phyloP scores from a whole-genome alignment of 2,329 filamentous ascomycete genomes.

The Plectosphaerella plurivora region DNA sequence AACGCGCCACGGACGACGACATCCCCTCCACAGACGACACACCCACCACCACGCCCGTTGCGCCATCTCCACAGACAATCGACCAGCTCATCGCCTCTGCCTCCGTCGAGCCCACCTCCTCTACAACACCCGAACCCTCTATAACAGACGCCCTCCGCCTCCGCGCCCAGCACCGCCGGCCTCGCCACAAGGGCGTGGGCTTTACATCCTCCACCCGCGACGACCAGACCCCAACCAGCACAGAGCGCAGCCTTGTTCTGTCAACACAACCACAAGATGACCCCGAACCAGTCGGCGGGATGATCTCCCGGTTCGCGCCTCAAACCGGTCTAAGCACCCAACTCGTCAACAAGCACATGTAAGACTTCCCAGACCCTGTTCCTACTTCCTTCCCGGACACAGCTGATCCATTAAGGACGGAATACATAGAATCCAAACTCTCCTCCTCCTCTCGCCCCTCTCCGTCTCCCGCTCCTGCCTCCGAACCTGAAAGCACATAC shows the following conservation, averaged over 20 bases:
- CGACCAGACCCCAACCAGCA: conserved; percentile 16
- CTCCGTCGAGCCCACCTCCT: not conserved
- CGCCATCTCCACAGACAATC: conserved; percentile 9
- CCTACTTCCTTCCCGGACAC: conserved; percentile 6
- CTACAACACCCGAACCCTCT: not conserved
- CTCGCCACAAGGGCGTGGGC: conserved; percentile 49
- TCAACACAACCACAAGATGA: conserved; percentile 23
- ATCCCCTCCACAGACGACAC: conserved; percentile 12
- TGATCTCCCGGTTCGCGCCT: conserved; percentile 57
- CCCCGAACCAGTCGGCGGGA: conserved; percentile 15
- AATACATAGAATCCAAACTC: conserved; percentile 79
- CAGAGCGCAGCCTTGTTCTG: conserved; percentile 29
- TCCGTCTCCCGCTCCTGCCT: conserved; percentile 8
- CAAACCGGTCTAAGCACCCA: conserved; percentile 67
- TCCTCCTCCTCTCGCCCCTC: conserved; percentile 50
- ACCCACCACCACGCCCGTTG: conserved; percentile 4
- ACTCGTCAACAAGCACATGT: conserved; percentile 73
- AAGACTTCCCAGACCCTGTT: conserved; percentile 35
- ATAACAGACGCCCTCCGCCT: conserved; percentile 43
- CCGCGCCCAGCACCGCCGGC: conserved; percentile 44
- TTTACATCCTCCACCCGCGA: conserved; percentile 27
- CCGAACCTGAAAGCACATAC: conserved; percentile 2
- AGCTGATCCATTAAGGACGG: conserved; percentile 74
- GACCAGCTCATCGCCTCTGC: conserved; percentile 4
- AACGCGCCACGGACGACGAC: conserved; percentile 30